A percentile compares a stretch with the other conserved stretches of the same genome.
These are phyloP conservation scores for Scolecobasidium constrictum DNA, from an alignment of 2,329 filamentous ascomycete species.

Conservation along the genomic window DNA sequence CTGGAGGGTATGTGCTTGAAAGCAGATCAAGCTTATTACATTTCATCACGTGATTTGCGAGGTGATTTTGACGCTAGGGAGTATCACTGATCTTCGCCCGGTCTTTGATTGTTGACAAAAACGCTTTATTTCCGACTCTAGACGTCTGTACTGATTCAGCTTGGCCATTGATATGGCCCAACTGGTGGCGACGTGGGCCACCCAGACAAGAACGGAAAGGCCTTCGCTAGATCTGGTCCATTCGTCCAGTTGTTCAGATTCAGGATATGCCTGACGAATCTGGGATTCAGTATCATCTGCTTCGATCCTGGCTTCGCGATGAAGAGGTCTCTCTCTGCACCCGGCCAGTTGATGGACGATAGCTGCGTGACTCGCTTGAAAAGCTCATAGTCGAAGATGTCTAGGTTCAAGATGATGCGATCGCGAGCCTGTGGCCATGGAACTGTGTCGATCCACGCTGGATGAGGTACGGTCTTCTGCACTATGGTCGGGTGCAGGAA, in stretches of 20 bases:
- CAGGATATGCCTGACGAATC: neutral
- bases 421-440: neutral
- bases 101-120: no score
- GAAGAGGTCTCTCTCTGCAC: neutral
- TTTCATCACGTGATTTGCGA: no score
- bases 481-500: neutral
- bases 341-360: neutral
- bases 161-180: neutral
- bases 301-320: neutral
- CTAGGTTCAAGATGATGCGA: neutral
- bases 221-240: neutral
- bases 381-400: neutral
- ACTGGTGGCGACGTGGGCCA: neutral
- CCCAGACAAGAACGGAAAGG: neutral
- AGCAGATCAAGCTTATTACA: no score
- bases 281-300: neutral
- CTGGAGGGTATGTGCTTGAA: no score
- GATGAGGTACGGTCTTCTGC: neutral
- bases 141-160: no score
- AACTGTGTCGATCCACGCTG: neutral
- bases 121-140: no score
- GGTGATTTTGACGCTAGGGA: no score
- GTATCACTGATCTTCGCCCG: no score
- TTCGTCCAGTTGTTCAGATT: neutral
- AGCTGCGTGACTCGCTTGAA: neutral